These are phyloP conservation scores for Erigeron canadensis DNA, from an alignment of 129 eudicot species.

Conservation along the genomic window DNA sequence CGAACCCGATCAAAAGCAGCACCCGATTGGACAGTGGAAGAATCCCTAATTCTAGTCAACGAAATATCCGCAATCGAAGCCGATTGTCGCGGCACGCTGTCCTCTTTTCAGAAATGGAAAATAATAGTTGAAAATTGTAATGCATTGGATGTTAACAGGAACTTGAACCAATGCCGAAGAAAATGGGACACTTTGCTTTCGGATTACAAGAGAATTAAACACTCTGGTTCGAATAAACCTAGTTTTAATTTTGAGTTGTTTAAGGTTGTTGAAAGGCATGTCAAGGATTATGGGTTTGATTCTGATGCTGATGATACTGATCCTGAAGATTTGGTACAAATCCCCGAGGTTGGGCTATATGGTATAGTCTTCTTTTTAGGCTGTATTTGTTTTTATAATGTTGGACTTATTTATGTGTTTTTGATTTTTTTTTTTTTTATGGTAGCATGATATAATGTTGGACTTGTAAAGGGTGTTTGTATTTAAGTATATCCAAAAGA, in stretches of 20 bases:
- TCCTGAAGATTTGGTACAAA: slow-evolving; percentile 15
- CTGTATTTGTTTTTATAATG: not conserved
- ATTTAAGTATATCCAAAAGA: too few relatives aligned
- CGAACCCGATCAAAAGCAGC: slow-evolving; percentile 69
- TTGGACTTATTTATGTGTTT: not conserved
- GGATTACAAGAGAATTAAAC: slow-evolving; percentile 44
- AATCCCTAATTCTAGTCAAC: slow-evolving; percentile 55
- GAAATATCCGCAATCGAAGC: slow-evolving; percentile 54
- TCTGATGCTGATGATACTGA: slow-evolving; percentile 30
- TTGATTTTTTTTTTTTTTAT: not conserved
- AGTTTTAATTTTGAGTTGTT: slow-evolving; percentile 46
- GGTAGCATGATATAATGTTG: too few relatives aligned
- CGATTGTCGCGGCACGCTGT: slow-evolving; percentile 52
- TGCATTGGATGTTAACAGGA: slow-evolving; percentile 55
- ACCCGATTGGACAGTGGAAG: slow-evolving; percentile 63
- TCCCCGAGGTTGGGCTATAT: slow-evolving; percentile 15
- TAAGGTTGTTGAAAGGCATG: slow-evolving; percentile 39
- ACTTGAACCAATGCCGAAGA: slow-evolving; percentile 61
- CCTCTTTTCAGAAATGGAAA: slow-evolving; percentile 83
- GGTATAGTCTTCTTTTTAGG: slow-evolving; percentile 10
- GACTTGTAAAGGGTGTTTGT: too few relatives aligned
- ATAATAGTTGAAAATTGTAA: slow-evolving; percentile 64
- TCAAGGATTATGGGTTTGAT: slow-evolving; percentile 32
- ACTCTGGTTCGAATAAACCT: slow-evolving; percentile 23
- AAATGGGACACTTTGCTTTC: slow-evolving; percentile 56